Percentiles rank a stretch among this genome's conserved stretches.
These are phyloP conservation scores for Sclerotinia borealis DNA, from an alignment of 2,329 filamentous ascomycete genomes.

Conservation along the genomic window DNA sequence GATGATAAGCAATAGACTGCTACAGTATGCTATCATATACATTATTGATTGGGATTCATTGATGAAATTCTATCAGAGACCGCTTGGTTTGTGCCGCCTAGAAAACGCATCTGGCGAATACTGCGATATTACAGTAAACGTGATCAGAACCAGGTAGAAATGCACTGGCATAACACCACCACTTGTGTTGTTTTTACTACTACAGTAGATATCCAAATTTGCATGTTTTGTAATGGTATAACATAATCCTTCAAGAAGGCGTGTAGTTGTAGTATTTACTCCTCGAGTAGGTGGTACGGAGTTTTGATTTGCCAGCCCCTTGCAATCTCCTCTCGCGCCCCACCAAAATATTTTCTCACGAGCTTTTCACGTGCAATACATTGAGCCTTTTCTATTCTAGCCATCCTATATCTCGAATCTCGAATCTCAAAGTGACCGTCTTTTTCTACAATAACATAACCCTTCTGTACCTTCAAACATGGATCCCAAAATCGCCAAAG, in stretches of 20 bases:
- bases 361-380: slow-evolving; percentile 6
- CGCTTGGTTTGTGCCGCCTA: too few species aligned
- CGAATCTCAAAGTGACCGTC: background rate
- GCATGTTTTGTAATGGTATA: background rate
- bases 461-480: background rate
- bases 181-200: background rate
- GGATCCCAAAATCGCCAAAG: slow-evolving; percentile 1
- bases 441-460: background rate
- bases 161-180: background rate
- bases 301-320: background rate
- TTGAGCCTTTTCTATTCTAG: background rate
- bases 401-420: too few species aligned
- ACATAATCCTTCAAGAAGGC: background rate
- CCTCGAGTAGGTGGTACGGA: too few species aligned
- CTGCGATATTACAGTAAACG: background rate
- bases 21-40: too few species aligned
- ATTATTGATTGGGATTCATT: too few species aligned
- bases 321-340: background rate
- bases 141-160: background rate
- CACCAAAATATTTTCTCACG: slow-evolving; percentile 3
- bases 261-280: background rate
- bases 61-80: too few species aligned
- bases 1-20: too few species aligned
- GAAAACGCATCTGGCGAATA: background rate
- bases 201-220: background rate